These are phyloP conservation scores for Suhomyces canberraensis DNA, from an alignment of 805 yeast species.

Conservation along the genomic window DNA sequence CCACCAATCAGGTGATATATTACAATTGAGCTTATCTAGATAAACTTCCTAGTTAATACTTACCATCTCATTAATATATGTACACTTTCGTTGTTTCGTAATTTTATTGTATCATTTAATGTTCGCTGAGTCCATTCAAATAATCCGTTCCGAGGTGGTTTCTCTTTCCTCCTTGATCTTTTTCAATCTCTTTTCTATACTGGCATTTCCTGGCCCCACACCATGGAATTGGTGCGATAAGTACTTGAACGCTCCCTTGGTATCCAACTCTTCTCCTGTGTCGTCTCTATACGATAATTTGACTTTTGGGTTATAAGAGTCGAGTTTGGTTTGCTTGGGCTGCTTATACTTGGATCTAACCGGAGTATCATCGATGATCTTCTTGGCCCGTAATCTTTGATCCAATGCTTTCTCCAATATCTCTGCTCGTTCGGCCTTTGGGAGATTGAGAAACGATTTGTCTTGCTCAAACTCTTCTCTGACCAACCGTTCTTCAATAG, in stretches of 20 bases:
- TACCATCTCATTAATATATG: no score
- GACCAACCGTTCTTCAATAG: slow-evolving; percentile 33
- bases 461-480: slow-evolving; percentile 28
- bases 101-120: no score
- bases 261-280: slow-evolving; percentile 52
- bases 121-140: no score
- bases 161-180: slow-evolving; percentile 7
- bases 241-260: slow-evolving; percentile 74
- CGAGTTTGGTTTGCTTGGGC: slow-evolving; percentile 14
- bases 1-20: no score
- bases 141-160: slow-evolving; percentile 1
- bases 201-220: slow-evolving; percentile 23
- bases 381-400: slow-evolving; percentile 23
- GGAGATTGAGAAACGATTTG: slow-evolving; percentile 20
- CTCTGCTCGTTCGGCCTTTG: slow-evolving; percentile 27
- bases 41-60: no score
- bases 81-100: no score
- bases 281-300: slow-evolving; percentile 61
- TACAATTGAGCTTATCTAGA: no score
- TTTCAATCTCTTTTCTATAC: slow-evolving; percentile 10
- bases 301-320: slow-evolving; percentile 46
- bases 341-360: not conserved
- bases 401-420: slow-evolving; percentile 28
- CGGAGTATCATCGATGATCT: slow-evolving; percentile 14
- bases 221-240: slow-evolving; percentile 82